Conservation (phyloP, 164 flowering plant genomes). For the Chimonanthus praecox region DNA sequence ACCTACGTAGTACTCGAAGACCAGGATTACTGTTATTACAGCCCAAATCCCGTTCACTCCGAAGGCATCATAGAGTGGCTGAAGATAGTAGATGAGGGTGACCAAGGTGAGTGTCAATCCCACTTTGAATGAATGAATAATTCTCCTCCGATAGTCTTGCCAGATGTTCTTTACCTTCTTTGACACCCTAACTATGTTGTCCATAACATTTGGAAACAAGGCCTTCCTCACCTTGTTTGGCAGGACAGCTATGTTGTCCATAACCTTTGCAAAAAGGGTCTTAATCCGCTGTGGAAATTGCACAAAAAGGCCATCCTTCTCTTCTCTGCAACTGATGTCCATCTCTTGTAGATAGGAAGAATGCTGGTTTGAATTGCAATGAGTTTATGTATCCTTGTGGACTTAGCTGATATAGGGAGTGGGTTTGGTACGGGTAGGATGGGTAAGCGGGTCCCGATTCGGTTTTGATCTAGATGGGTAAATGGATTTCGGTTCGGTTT, state of each 20-base stretch:
- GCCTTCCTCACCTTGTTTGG: no score
- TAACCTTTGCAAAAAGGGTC: not conserved
- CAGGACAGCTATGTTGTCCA: no score
- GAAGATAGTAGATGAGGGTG: constrained; percentile 58
- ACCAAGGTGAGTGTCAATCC: constrained; percentile 70
- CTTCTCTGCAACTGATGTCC: constrained; percentile 26
- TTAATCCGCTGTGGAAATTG: constrained; percentile 24
- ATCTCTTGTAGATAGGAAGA: constrained; percentile 12
- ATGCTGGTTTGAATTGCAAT: no score
- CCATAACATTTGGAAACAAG: constrained; percentile 9
- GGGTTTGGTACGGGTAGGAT: not conserved
- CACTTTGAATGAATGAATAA: constrained; percentile 70
- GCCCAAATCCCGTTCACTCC: constrained; percentile 86
- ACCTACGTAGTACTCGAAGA: constrained; percentile 91
- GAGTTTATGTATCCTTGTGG: no score
- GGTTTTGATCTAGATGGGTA: no score
- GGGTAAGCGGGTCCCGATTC: not conserved
- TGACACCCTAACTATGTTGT: constrained; percentile 16
- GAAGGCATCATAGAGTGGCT: constrained; percentile 61
- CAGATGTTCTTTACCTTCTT: constrained; percentile 43
- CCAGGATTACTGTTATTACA: constrained; percentile 87
- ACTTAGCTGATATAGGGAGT: no score
- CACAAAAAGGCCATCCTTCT: constrained; percentile 19
- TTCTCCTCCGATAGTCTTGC: constrained; percentile 62
- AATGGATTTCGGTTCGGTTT: no score